Conservation (phyloP, 208 protist genomes). For the Leishmania gerbilli region DNA sequence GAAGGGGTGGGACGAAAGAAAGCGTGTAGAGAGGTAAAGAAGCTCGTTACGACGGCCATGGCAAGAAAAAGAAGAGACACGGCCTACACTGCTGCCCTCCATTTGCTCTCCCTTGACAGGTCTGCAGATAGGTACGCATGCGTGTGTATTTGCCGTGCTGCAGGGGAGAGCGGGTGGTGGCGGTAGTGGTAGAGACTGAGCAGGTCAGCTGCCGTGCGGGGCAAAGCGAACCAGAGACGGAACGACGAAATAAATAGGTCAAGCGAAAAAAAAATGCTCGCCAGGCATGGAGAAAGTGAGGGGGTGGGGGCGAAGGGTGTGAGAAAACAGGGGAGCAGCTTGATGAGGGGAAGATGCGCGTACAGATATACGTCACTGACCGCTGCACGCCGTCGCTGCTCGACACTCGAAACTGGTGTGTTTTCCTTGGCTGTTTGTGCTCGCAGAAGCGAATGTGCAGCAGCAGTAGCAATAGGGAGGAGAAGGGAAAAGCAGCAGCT, state of each 20-base stretch:
- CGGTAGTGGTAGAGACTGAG: not conserved
- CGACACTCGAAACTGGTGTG: not conserved
- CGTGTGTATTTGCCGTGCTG: not conserved
- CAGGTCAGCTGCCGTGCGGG: too few relatives aligned
- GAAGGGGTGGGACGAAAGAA: not conserved
- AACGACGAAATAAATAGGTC: not conserved
- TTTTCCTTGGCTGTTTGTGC: not conserved
- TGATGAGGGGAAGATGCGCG: not conserved
- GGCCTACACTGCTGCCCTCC: not conserved
- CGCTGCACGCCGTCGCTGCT: not conserved
- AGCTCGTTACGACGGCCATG: not conserved
- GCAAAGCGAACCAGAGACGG: not conserved
- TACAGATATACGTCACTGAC: not conserved
- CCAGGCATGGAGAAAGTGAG: not conserved
- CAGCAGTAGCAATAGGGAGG: not conserved
- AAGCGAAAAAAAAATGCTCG: not conserved
- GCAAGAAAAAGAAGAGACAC: not conserved
- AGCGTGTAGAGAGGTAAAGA: not conserved
- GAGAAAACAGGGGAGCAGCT: not conserved
- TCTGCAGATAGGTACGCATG: not conserved
- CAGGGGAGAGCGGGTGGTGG: too few relatives aligned
- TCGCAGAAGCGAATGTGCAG: not conserved
- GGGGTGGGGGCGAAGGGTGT: not conserved
- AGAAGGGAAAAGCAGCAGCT: not conserved
- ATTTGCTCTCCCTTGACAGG: not conserved